Evolutionary conservation across 768 basidiomycete species (phyloP), one percentile per base, ranked within the genome.

Genomic region (Leucocoprinus leucothites): DNA sequence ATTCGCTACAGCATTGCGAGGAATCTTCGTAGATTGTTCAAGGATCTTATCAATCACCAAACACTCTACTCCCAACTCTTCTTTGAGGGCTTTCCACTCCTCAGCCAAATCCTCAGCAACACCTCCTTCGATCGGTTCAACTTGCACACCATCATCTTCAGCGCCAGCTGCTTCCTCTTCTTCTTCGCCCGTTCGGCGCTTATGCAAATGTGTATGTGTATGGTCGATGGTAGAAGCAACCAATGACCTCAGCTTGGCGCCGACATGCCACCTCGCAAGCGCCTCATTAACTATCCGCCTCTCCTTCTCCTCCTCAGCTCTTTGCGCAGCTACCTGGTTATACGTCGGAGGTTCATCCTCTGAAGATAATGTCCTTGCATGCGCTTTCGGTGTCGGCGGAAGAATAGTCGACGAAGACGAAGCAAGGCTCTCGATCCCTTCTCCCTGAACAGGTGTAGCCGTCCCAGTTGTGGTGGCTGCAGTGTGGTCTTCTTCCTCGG

Each of bases 41-140:
- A 93, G 73, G 49, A 86, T 70, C 67, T 85, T 82, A 66, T 93
- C 90, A 61, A 93, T 87, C 44, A 89, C 87, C 25, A 73, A 60
- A 62, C 91, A 93, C 24, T 85, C 85, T 42, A 91, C 76, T 9
- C 91, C 91, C 8, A 93, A 76, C 65, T 92, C 89, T 24, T 82
- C 82, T 69, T 93, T 90, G 51, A 93, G 71, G 6, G 84, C 79
- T 59, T 82, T 82, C 91, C 91, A 93, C 59, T 90, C 89, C 59
- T 86, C 87, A 21, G 78, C 67, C 1, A 82, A 73, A 34, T 90
- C 89, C 50, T 81, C 77, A 3, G 89, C 84, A 24, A 93, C 71
- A 9, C 84, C 85, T 2, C 79, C 79, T 3, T 76, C 68, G 16
- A 75, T 35, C 19, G 46, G 46, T 8, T 56, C 47, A n/a, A 48